Percentiles rank a stretch among this genome's conserved stretches.
phyloP scores from a whole-genome alignment of 2,329 filamentous ascomycete genomes.

The Aspergillus carbonarius region DNA sequence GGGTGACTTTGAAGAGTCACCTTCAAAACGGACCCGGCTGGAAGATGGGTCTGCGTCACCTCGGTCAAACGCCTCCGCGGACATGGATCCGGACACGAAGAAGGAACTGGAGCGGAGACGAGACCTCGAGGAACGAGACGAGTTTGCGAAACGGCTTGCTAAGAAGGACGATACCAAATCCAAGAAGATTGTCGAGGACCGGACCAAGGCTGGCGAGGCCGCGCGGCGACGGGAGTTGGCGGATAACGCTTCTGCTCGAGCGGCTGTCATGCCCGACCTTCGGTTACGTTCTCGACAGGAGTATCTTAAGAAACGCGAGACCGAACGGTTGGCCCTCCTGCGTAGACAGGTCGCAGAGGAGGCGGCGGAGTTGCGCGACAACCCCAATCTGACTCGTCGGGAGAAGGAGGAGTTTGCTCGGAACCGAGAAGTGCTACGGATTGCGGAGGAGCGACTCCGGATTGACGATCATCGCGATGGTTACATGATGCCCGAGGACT shows the following conservation, averaged over 20 bases:
- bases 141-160: conserved; percentile 73
- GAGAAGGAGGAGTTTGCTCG: conserved; percentile 87
- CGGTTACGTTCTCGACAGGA: conserved; percentile 83
- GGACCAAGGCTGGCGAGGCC: conserved; percentile 57
- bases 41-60: conserved; percentile 52
- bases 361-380: conserved; percentile 73
- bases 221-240: conserved; percentile 63
- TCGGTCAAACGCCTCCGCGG: conserved; percentile 38
- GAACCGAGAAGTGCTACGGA: conserved; percentile 76
- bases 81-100: conserved; percentile 61
- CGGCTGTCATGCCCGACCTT: conserved; percentile 74
- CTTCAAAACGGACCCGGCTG: conserved; percentile 68
- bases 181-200: conserved; percentile 66
- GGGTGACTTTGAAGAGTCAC: conserved; percentile 65
- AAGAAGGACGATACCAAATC: conserved; percentile 69
- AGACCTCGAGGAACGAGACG: conserved; percentile 74
- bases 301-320: conserved; percentile 89
- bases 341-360: conserved; percentile 90
- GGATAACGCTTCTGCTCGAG: conserved; percentile 66
- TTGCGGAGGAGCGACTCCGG: conserved; percentile 78
- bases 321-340: conserved; percentile 80
- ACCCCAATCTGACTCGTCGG: conserved; percentile 69
- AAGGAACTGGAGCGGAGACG: conserved; percentile 60
- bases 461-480: conserved; percentile 93
- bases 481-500: conserved; percentile 90